These are phyloP conservation scores for Podila verticillata DNA, from an alignment of 192 early-diverging fungal genomes.

Conservation along the genomic window DNA sequence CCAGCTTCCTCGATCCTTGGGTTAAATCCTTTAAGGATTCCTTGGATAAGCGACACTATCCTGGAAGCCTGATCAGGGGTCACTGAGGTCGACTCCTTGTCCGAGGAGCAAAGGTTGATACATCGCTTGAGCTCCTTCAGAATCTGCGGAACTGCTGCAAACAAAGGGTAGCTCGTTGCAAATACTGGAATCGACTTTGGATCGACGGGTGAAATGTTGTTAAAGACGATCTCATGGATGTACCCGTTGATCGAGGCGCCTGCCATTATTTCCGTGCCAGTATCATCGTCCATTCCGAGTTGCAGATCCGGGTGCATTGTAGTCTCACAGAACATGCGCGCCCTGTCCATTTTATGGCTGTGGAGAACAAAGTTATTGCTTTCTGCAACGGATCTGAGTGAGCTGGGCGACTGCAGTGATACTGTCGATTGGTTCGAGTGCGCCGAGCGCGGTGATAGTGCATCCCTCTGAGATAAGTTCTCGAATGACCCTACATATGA, in stretches of 20 bases:
- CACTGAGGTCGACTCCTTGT: neutral
- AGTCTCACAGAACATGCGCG: slow-evolving; percentile 20
- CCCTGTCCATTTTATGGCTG: slow-evolving; percentile 19
- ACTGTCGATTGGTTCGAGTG: slow-evolving; percentile 20
- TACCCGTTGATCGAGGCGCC: slow-evolving; percentile 45
- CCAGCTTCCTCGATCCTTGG: neutral
- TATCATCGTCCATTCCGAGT: slow-evolving; percentile 10
- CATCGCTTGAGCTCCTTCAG: slow-evolving; percentile 27
- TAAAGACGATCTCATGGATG: slow-evolving; percentile 71
- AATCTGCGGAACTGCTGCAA: slow-evolving; percentile 38
- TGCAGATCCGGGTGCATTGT: slow-evolving; percentile 63
- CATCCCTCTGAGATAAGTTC: slow-evolving; percentile 15
- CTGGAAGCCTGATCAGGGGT: neutral
- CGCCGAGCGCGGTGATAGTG: slow-evolving; percentile 8
- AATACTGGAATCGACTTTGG: slow-evolving; percentile 47
- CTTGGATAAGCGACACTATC: slow-evolving; percentile 8
- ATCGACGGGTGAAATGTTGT: slow-evolving; percentile 9
- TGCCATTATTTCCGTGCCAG: slow-evolving; percentile 7
- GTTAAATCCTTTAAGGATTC: slow-evolving; percentile 11
- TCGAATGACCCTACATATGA: slow-evolving; percentile 20
- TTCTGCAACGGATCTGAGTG: slow-evolving; percentile 12
- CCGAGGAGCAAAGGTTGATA: neutral
- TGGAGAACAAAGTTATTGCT: slow-evolving; percentile 12
- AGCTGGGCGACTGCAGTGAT: slow-evolving; percentile 23
- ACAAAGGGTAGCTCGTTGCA: slow-evolving; percentile 52